Evolutionary conservation across 176 grass and related monocot species (phyloP).

Genomic region (Zoysia pacifica): DNA sequence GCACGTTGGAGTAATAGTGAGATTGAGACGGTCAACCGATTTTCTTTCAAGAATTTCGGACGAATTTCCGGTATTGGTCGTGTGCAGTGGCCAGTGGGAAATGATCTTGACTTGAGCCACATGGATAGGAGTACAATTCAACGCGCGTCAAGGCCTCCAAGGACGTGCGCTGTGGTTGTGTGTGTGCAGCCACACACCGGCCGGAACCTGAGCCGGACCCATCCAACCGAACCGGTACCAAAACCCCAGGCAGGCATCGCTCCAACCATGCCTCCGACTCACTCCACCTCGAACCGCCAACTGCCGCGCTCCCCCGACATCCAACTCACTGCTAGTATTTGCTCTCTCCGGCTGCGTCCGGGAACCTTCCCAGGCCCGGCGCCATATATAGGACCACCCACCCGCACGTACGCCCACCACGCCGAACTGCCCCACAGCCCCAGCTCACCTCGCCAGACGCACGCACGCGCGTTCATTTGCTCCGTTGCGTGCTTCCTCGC

Average conservation of each 20-base stretch:
- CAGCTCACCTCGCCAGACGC: not conserved
- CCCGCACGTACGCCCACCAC: slow-evolving; percentile 30
- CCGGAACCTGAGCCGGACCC: not conserved
- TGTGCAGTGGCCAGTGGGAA: not conserved
- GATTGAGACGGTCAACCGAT: not conserved
- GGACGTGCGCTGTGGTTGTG: not conserved
- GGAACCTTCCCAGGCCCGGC: not conserved
- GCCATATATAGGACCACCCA: slow-evolving; percentile 41
- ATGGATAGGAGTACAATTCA: not conserved
- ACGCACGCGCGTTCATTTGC: not conserved
- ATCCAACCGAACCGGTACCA: slow-evolving; percentile 14
- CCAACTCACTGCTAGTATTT: no score
- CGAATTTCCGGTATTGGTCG: not conserved
- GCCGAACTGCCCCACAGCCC: slow-evolving; percentile 10
- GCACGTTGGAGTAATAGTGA: not conserved
- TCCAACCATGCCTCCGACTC: not conserved
- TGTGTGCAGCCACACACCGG: not conserved
- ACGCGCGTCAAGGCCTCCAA: not conserved
- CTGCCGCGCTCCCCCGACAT: not conserved
- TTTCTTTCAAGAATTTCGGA: not conserved
- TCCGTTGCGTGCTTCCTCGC: not conserved
- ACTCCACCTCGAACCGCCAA: slow-evolving; percentile 13
- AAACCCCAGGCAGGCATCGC: not conserved
- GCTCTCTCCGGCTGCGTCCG: no score
- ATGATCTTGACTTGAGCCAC: not conserved